Evolutionary conservation across 805 yeast genomes (phyloP), one percentile per base, ranked within the genome.

Genomic region (Pichia occidentalis): DNA sequence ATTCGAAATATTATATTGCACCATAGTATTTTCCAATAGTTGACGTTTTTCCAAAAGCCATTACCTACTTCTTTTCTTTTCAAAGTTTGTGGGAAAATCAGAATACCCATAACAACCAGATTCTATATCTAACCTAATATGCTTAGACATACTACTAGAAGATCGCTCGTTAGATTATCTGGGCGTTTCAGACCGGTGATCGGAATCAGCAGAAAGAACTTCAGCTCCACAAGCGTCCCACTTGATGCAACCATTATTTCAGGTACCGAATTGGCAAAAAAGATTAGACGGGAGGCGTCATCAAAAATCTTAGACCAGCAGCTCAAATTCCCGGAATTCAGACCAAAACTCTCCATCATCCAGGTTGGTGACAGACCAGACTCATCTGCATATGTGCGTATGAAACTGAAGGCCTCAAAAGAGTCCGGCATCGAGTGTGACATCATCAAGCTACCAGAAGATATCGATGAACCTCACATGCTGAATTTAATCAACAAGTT

Each of bases 361-460:
- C 95, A 84, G 62, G 82, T 84, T 17, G 95, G 94, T 39, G 64
- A 65, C 19, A 70, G 90, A 58, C 81, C 80, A 17, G 95, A 84
- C 53, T 82, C 92, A 10, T 66, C 81, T n/a, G 80, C 86, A 3
- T 84, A 84, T 59, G 88, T 84, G 32, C 72, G 76, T 47, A 82
- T 81, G 86, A 84, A 84, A 59, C 61, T 80, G 43, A 80, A 77
- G 57, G 90, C 92, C 9, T 84, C 90, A 21, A 65, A 68, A 39
- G 85, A 78, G 47, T 78, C 87, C 26, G 75, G 78, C 38, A 72
- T 84, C 41, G 63, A 65, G 13, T 81, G 88, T 61, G 60, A 67
- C 24, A 68, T 80, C 38, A 68, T 78, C 52, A 74, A 72, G 39
- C 61, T 83, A 42, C 76, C 81, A 3, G 81, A 70, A 43, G 49